These are phyloP conservation scores for Macaranga tanarius DNA, from an alignment of 441 rosid genomes.

Conservation along the genomic window DNA sequence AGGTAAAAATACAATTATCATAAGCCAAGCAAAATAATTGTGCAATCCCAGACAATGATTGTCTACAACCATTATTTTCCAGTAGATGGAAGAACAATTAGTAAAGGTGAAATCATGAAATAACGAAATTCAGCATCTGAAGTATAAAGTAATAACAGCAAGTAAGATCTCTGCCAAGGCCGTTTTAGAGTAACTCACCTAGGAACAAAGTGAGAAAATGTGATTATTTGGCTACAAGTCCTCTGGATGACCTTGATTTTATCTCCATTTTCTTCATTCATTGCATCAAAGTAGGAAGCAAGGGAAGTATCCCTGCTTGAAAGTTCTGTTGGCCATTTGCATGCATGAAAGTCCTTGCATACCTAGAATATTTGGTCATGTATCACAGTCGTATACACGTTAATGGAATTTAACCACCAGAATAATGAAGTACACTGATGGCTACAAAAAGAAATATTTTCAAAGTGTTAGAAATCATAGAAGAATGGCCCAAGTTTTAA, in stretches of 20 bases:
- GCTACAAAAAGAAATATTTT: too few relatives aligned
- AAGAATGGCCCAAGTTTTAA: neutral
- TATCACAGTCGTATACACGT: neutral
- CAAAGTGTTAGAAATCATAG: too few relatives aligned
- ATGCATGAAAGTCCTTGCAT: slow-evolving; percentile 65
- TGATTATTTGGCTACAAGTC: slow-evolving; percentile 46
- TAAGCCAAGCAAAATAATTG: neutral
- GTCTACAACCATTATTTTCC: neutral
- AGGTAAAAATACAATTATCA: neutral
- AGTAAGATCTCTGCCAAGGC: neutral
- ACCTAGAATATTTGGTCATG: slow-evolving; percentile 33
- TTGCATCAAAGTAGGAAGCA: slow-evolving; percentile 53
- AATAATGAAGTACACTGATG: neutral
- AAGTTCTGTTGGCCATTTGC: slow-evolving; percentile 64
- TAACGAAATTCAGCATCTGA: neutral
- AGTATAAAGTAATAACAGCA: neutral
- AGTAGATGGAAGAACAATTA: neutral
- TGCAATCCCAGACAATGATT: neutral
- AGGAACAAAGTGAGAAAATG: slow-evolving; percentile 73
- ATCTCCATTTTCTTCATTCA: slow-evolving; percentile 46
- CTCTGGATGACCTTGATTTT: slow-evolving; percentile 37
- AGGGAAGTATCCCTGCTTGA: slow-evolving; percentile 51
- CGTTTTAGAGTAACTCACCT: slow-evolving; percentile 36
- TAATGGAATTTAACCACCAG: neutral
- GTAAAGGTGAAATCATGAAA: neutral